Evolutionary conservation across 176 grass and related monocot species (phyloP).

Genomic region (Chloris gayana): DNA sequence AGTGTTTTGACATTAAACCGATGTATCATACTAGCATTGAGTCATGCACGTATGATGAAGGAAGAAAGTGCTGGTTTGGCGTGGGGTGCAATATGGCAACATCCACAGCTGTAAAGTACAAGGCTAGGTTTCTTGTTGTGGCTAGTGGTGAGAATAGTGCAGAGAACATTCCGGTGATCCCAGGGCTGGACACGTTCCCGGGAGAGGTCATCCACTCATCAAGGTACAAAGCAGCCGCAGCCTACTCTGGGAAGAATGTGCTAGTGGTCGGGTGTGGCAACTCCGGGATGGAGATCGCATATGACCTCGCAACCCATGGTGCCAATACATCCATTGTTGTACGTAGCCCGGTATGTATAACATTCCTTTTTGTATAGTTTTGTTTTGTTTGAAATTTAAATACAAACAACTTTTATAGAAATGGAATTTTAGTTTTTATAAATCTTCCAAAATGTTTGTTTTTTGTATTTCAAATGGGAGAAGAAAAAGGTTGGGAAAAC

Average conservation of each 20-base stretch:
- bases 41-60: conserved; percentile 9
- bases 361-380: not conserved
- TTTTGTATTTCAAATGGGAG: too few relatives aligned
- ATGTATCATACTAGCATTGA: conserved; percentile 5
- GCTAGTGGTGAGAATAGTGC: conserved; percentile 51
- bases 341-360: conserved; percentile 31
- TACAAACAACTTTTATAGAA: too few relatives aligned
- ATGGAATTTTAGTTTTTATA: too few relatives aligned
- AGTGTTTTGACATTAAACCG: not conserved
- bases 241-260: conserved; percentile 25
- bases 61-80: not conserved
- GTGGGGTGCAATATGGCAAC: not conserved
- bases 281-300: conserved; percentile 64
- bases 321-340: conserved; percentile 40
- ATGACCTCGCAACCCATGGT: conserved; percentile 44
- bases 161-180: conserved; percentile 22
- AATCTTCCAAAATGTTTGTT: too few relatives aligned
- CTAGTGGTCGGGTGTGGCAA: conserved; percentile 55
- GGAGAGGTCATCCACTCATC: conserved; percentile 49
- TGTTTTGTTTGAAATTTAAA: too few relatives aligned
- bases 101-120: not conserved
- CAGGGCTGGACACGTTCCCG: not conserved
- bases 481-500: too few relatives aligned
- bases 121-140: conserved; percentile 40
- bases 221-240: conserved; percentile 16